phyloP scores from a whole-genome alignment of 2,329 filamentous ascomycete genomes.

The Fusarium piperis region DNA sequence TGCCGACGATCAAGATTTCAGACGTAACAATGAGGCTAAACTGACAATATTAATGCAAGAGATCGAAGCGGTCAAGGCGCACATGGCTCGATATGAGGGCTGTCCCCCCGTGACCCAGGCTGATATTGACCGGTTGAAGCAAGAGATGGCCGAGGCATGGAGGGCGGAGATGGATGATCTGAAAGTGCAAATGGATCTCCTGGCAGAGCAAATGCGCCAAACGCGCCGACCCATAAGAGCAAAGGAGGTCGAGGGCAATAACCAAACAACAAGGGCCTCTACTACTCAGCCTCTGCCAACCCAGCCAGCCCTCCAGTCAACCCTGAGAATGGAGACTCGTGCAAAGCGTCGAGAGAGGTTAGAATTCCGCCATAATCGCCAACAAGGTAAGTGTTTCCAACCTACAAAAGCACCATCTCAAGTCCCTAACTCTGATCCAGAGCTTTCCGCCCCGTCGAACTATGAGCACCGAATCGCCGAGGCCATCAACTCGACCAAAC shows the following conservation, averaged over 20 bases:
- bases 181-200: constrained; percentile 30
- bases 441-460: neutral
- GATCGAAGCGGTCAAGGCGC: constrained; percentile 44
- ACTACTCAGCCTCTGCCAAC: neutral
- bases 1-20: constrained; percentile 42
- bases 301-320: neutral
- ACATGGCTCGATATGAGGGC: constrained; percentile 29
- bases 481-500: constrained; percentile 49
- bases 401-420: neutral
- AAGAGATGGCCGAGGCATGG: constrained; percentile 33
- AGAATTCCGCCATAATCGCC: neutral
- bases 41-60: constrained; percentile 45
- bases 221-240: constrained; percentile 7
- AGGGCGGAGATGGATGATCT: constrained; percentile 39
- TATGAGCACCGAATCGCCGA: constrained; percentile 46
- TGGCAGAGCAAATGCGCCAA: constrained; percentile 24
- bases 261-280: neutral
- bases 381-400: constrained; percentile 12
- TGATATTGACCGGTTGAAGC: constrained; percentile 31
- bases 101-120: constrained; percentile 12
- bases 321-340: constrained; percentile 20
- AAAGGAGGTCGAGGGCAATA: neutral
- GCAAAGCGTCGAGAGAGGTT: constrained; percentile 4
- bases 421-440: constrained; percentile 10
- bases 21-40: constrained; percentile 36